Conservation (phyloP, 495 filamentous ascomycete genomes). For the Hypoxylon cercidicola region DNA sequence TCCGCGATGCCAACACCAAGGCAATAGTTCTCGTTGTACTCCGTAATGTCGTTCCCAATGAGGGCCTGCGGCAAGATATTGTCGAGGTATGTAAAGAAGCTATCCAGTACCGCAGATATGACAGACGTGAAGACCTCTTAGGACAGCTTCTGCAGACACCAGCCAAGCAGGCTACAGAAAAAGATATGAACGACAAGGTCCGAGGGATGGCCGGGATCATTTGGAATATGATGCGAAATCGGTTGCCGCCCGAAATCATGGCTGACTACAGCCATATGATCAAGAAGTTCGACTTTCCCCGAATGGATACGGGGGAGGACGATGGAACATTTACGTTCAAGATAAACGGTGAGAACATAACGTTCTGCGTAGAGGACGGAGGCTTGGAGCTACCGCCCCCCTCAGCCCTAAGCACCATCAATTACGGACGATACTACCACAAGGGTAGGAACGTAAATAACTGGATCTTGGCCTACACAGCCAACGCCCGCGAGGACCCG, state of each 20-base stretch:
- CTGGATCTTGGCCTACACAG: conserved; percentile 8
- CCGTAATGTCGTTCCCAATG: conserved; percentile 12
- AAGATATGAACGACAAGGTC: not conserved
- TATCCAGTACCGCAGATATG: not conserved
- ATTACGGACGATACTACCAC: too few species aligned
- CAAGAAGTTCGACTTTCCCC: too few species aligned
- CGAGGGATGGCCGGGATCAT: conserved; percentile 19
- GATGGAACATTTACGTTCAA: conserved; percentile 3
- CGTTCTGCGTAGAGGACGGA: not conserved
- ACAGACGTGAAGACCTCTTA: not conserved
- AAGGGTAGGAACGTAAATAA: conserved; percentile 4
- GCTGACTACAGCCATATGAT: conserved; percentile 4
- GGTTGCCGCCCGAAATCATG: conserved; percentile 7
- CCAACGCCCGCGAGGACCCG: not conserved
- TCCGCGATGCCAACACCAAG: conserved; percentile 9
- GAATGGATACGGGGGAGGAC: not conserved
- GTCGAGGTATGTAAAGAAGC: conserved; percentile 4
- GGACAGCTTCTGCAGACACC: not conserved
- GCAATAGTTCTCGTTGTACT: conserved; percentile 14
- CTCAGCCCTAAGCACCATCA: not conserved
- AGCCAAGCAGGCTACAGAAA: not conserved
- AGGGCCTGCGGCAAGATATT: not conserved
- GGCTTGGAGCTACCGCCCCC: conserved; percentile 7
- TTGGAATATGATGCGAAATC: conserved; percentile 17
- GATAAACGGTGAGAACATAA: not conserved